These are phyloP conservation scores for Fusarium sublunatum DNA, from an alignment of 2,329 filamentous ascomycete species.

Conservation along the genomic window DNA sequence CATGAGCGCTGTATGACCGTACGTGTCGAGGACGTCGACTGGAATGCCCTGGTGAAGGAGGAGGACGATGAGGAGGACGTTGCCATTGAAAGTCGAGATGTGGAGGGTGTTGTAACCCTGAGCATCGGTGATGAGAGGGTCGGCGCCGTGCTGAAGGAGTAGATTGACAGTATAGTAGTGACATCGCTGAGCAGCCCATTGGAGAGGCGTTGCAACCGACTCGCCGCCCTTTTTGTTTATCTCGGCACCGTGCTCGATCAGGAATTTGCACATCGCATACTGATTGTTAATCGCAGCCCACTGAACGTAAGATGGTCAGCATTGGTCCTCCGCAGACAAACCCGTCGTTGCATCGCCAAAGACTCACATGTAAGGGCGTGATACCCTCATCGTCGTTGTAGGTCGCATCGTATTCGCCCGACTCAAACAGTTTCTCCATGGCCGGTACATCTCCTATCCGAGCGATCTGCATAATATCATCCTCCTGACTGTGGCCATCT, in stretches of 20 bases:
- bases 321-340: not conserved
- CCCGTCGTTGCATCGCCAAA: not conserved
- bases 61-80: constrained; percentile 87
- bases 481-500: constrained; percentile 57
- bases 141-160: constrained; percentile 88
- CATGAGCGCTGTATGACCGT: constrained; percentile 95
- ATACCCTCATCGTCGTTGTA: constrained; percentile 93
- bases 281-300: constrained; percentile 99
- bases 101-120: constrained; percentile 99
- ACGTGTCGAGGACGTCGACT: constrained; percentile 88
- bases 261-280: constrained; percentile 95
- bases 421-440: constrained; percentile 91
- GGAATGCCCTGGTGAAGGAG: constrained; percentile 95
- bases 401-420: constrained; percentile 81
- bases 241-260: constrained; percentile 85
- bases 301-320: constrained; percentile 59
- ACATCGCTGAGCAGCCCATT: constrained; percentile 97
- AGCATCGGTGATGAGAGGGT: constrained; percentile 90
- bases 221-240: constrained; percentile 97
- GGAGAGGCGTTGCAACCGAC: constrained; percentile 90
- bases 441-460: constrained; percentile 85
- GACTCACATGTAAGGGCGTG: constrained; percentile 88
- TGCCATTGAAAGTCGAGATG: constrained; percentile 96
- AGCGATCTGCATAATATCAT: constrained; percentile 96
- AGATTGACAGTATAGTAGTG: constrained; percentile 97